Conservation (phyloP, 2,329 filamentous ascomycete genomes). For the Aspergillus alliaceus region DNA sequence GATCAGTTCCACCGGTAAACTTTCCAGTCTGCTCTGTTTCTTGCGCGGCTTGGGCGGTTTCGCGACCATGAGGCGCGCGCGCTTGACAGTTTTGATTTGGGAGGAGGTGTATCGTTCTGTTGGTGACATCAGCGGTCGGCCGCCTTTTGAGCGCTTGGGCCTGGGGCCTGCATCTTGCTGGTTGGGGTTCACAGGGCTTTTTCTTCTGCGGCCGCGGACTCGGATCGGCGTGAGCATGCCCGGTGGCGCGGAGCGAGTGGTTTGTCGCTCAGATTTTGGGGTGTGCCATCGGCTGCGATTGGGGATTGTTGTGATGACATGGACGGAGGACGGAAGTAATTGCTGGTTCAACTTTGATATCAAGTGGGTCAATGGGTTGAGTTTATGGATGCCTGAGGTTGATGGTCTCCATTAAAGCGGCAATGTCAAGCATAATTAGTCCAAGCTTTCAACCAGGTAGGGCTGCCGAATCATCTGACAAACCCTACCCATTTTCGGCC, state of each 20-base stretch:
- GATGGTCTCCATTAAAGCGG: neutral
- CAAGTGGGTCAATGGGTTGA: neutral
- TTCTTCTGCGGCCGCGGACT: conserved; percentile 31
- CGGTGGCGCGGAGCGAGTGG: neutral
- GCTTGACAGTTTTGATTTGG: conserved; percentile 13
- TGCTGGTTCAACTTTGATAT: neutral
- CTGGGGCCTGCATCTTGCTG: neutral
- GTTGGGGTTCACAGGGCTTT: neutral
- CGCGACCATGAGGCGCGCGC: conserved; percentile 12
- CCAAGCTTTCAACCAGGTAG: neutral
- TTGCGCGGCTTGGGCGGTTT: conserved; percentile 7
- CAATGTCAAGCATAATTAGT: neutral
- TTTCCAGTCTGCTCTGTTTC: conserved; percentile 41
- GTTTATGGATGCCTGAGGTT: neutral
- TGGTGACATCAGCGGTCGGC: conserved; percentile 15
- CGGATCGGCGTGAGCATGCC: conserved; percentile 31
- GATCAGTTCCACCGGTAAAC: conserved; percentile 52
- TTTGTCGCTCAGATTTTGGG: neutral
- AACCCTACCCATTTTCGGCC: no score
- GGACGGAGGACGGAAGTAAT: no score
- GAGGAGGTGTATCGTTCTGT: conserved; percentile 8
- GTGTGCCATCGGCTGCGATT: neutral
- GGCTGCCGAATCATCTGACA: conserved; percentile 9
- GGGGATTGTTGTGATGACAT: no score
- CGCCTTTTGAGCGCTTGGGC: conserved; percentile 15